phyloP scores from a whole-genome alignment of 108 stramenopile species.

The Skeletonema costatum region DNA sequence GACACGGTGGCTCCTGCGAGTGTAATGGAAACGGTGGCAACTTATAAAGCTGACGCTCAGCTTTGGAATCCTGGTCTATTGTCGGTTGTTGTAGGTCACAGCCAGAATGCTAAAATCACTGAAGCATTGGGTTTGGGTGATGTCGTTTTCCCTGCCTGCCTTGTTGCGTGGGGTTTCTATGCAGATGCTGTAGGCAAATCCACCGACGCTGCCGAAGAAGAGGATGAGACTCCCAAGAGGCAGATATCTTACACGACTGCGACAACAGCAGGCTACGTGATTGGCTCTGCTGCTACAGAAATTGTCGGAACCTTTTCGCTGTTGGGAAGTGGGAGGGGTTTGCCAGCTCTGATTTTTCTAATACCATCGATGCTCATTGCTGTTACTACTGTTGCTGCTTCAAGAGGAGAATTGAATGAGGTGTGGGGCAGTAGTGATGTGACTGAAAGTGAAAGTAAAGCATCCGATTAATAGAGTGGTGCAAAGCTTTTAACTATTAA shows the following conservation, averaged over 20 bases:
- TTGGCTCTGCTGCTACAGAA: constrained; percentile 49
- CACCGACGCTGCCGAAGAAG: not conserved
- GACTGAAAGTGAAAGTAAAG: not conserved
- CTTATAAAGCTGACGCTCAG: not conserved
- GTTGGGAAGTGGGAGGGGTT: constrained; percentile 27
- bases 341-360: constrained; percentile 57
- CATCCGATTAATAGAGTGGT: not conserved
- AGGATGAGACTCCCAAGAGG: not conserved
- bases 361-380: constrained; percentile 49
- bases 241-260: constrained; percentile 26
- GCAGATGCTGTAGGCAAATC: constrained; percentile 20
- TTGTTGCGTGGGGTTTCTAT: constrained; percentile 42
- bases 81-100: constrained; percentile 37
- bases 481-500: not conserved
- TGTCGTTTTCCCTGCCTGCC: constrained; percentile 59
- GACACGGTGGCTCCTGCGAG: not conserved
- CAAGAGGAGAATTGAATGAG: constrained; percentile 36
- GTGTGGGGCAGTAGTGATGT: constrained; percentile 15
- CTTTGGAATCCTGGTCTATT: constrained; percentile 58
- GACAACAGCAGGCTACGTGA: constrained; percentile 39
- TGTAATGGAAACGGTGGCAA: constrained; percentile 1
- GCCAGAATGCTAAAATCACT: constrained; percentile 16
- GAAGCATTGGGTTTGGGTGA: constrained; percentile 61
- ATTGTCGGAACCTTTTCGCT: constrained; percentile 46
- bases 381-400: constrained; percentile 19